Percentiles rank a stretch among this genome's conserved stretches.
phyloP scores from a whole-genome alignment of 345 rosid genomes.

The Eucalyptus cladocalyx region DNA sequence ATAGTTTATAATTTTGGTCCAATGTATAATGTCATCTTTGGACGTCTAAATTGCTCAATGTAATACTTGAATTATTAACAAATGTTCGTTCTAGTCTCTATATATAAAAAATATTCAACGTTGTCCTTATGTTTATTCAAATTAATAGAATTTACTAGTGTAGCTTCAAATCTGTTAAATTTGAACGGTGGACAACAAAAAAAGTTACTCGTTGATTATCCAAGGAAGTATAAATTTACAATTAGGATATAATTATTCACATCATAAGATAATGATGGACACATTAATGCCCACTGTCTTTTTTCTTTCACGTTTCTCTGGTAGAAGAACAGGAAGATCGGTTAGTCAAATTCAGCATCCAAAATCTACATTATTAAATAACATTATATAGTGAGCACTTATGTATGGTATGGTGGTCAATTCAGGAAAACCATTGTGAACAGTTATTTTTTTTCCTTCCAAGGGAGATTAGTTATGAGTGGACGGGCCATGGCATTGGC shows the following conservation, averaged over 20 bases:
- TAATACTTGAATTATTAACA: not conserved
- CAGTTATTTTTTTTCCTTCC: not conserved
- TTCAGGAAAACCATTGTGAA: not conserved
- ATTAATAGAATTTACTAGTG: not conserved
- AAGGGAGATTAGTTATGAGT: not conserved
- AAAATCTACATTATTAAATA: not conserved
- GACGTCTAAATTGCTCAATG: rapidly evolving
- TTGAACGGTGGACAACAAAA: not conserved
- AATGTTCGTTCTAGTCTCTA: not conserved
- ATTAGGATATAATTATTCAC: rapidly evolving
- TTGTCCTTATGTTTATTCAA: not conserved
- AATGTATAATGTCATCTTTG: rapidly evolving
- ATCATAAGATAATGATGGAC: not conserved
- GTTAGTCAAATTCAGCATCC: rapidly evolving
- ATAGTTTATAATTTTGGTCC: not conserved
- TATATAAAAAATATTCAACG: not conserved
- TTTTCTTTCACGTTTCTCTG: rapidly evolving
- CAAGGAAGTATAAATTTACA: not conserved
- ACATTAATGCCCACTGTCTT: too few species aligned
- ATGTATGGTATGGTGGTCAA: rapidly evolving
- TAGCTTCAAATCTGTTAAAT: rapidly evolving
- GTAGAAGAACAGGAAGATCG: not conserved
- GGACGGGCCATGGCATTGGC: not conserved
- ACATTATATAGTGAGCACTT: too few species aligned
- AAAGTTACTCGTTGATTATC: rapidly evolving